Evolutionary conservation across 2,329 filamentous ascomycete genomes (phyloP).

Genomic region (Cladosporium sp.): DNA sequence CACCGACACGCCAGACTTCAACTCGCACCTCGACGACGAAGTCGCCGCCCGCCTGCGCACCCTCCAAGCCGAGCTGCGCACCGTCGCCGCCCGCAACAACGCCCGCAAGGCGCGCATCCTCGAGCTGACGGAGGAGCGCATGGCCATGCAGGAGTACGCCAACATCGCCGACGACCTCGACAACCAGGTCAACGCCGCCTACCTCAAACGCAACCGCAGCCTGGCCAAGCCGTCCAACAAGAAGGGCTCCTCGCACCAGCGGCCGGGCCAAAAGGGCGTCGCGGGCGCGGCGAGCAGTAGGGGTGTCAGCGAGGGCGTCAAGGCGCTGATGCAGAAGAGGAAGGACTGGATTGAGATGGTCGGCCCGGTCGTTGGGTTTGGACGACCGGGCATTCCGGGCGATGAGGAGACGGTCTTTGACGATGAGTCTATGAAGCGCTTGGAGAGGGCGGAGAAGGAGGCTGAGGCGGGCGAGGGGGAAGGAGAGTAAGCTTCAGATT

Average conservation of each 20-base stretch:
- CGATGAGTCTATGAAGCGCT: slow-evolving; percentile 61
- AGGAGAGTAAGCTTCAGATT: too few relatives aligned
- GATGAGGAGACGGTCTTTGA: slow-evolving; percentile 74
- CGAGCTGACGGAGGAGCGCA: slow-evolving; percentile 82
- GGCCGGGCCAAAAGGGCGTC: slow-evolving; percentile 59
- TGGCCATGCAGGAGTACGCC: slow-evolving; percentile 94
- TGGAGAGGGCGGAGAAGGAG: slow-evolving; percentile 70
- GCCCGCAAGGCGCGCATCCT: slow-evolving; percentile 81
- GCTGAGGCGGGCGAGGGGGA: slow-evolving; percentile 60
- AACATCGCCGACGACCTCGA: slow-evolving; percentile 97
- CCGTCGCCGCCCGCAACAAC: slow-evolving; percentile 81
- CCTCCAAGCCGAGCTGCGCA: slow-evolving; percentile 73
- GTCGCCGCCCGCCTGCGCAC: slow-evolving; percentile 83
- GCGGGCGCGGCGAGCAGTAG: slow-evolving; percentile 61
- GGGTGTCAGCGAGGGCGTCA: slow-evolving; percentile 83
- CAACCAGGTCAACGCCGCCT: slow-evolving; percentile 87
- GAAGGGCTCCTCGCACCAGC: slow-evolving; percentile 54
- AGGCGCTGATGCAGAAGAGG: slow-evolving; percentile 86
- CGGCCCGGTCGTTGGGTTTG: slow-evolving; percentile 81
- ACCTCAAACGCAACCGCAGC: slow-evolving; percentile 89
- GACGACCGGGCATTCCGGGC: slow-evolving; percentile 66
- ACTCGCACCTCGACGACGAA: slow-evolving; percentile 87
- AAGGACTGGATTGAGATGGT: slow-evolving; percentile 87
- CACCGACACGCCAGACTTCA: slow-evolving; percentile 69
- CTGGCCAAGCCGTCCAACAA: slow-evolving; percentile 85